Evolutionary conservation across 805 yeast genomes (phyloP).

Genomic region (Hanseniaspora nectarophila): DNA sequence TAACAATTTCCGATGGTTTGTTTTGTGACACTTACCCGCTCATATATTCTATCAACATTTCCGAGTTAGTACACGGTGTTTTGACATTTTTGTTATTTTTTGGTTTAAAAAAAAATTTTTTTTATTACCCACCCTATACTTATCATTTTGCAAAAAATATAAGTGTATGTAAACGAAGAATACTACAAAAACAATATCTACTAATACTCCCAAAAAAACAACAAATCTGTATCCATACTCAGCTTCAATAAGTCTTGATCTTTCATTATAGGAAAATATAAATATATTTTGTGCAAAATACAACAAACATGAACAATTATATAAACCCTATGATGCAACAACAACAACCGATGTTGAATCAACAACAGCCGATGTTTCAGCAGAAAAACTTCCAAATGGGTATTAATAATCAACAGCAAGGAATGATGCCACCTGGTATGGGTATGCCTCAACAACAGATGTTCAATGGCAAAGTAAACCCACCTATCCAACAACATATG

Average conservation of each 20-base stretch:
- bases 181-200: too few species aligned
- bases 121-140: too few species aligned
- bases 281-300: too few species aligned
- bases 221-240: too few species aligned
- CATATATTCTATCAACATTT: neutral
- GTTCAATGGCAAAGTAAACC: conserved; percentile 2
- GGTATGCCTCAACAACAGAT: conserved; percentile 8
- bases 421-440: conserved; percentile 10
- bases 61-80: neutral
- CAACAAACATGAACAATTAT: conserved; percentile 4
- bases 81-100: too few species aligned
- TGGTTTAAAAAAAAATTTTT: too few species aligned
- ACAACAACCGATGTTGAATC: conserved; percentile 5
- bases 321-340: conserved; percentile 7
- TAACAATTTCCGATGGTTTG: too few species aligned
- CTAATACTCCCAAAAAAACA: too few species aligned
- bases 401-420: conserved; percentile 3
- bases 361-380: neutral
- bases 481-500: conserved; percentile 13
- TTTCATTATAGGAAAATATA: too few species aligned
- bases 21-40: neutral
- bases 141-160: too few species aligned
- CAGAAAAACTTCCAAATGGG: conserved; percentile 10
- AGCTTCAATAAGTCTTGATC: too few species aligned
- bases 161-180: too few species aligned